A percentile compares a stretch with the other conserved stretches of the same genome.
Evolutionary conservation across 202 grass and related monocot genomes (phyloP).

Genomic region (Hordeum pubiflorum): DNA sequence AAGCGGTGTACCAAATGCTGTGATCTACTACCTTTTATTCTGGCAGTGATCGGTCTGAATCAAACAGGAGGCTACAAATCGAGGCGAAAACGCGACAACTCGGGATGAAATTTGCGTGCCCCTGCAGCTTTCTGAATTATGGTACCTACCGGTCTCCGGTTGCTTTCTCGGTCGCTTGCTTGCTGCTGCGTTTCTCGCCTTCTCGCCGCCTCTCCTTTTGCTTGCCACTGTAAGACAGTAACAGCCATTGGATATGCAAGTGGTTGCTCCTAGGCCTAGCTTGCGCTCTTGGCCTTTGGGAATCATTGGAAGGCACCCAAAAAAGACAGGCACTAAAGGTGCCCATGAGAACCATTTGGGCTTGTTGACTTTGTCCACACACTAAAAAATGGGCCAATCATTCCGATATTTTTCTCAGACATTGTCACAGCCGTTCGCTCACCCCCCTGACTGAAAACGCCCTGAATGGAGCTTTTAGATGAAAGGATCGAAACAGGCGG

Average conservation of each 20-base stretch:
- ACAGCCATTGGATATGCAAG: constrained; percentile 24
- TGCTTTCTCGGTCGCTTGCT: constrained; percentile 23
- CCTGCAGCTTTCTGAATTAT: constrained; percentile 15
- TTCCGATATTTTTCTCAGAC: neutral
- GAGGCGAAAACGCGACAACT: constrained; percentile 27
- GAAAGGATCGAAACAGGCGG: constrained; percentile 13
- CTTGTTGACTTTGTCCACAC: constrained; percentile 22
- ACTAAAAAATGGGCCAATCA: neutral
- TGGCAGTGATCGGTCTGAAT: constrained; percentile 15
- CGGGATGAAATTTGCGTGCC: neutral
- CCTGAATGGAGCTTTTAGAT: constrained; percentile 9
- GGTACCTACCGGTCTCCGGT: neutral
- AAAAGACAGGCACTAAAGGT: constrained; percentile 6
- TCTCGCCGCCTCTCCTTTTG: constrained; percentile 19
- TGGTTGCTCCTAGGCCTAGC: constrained; percentile 15
- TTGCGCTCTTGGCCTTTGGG: constrained; percentile 31
- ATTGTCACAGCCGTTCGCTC: constrained; percentile 2
- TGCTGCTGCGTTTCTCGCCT: constrained; percentile 1
- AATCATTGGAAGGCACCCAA: constrained; percentile 28
- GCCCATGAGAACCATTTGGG: neutral
- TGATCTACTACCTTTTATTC: neutral
- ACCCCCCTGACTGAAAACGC: neutral
- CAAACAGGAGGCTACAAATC: constrained; percentile 11
- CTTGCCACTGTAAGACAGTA: constrained; percentile 6
- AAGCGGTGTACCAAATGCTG: constrained; percentile 9